Evolutionary conservation across 495 filamentous ascomycete genomes (phyloP).

Genomic region (Astrothelium macrocarpum): DNA sequence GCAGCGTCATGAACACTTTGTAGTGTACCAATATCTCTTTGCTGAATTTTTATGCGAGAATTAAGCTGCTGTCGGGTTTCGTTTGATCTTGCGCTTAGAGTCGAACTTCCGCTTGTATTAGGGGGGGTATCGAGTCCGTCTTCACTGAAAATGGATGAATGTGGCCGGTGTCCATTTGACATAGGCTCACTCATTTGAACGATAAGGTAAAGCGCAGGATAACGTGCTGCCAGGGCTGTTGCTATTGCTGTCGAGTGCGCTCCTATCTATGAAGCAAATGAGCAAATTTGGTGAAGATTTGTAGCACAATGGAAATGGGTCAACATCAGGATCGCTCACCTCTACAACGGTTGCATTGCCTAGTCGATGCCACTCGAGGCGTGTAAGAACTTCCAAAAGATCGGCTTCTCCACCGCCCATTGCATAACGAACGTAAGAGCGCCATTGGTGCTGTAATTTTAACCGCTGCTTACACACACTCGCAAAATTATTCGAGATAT

Average conservation of each 20-base stretch:
- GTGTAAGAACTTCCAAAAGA: slow-evolving; percentile 24
- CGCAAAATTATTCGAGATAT: slow-evolving; percentile 19
- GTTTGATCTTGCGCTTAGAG: not conserved
- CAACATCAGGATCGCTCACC: slow-evolving; percentile 15
- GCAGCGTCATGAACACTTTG: slow-evolving; percentile 28
- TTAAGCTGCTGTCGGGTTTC: slow-evolving; percentile 6
- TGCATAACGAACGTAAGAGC: slow-evolving; percentile 25
- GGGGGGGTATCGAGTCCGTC: not conserved
- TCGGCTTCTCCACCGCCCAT: slow-evolving; percentile 14
- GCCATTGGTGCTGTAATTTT: slow-evolving; percentile 29
- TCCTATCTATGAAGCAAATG: slow-evolving; percentile 15
- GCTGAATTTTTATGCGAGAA: slow-evolving; percentile 11
- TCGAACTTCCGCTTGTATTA: not conserved
- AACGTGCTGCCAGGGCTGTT: slow-evolving; percentile 18
- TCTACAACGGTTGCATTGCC: slow-evolving; percentile 28
- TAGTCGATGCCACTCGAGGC: slow-evolving; percentile 24
- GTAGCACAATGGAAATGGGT: not conserved
- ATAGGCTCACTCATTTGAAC: slow-evolving; percentile 26
- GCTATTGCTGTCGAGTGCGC: slow-evolving; percentile 23
- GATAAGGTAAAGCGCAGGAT: slow-evolving; percentile 29
- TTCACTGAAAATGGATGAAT: not conserved
- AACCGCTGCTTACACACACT: slow-evolving; percentile 20
- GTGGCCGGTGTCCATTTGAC: not conserved
- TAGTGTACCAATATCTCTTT: slow-evolving; percentile 16
- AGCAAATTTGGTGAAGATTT: not conserved